phyloP scores from a whole-genome alignment of 495 filamentous ascomycete species.

The Trichoderma gamsii region DNA sequence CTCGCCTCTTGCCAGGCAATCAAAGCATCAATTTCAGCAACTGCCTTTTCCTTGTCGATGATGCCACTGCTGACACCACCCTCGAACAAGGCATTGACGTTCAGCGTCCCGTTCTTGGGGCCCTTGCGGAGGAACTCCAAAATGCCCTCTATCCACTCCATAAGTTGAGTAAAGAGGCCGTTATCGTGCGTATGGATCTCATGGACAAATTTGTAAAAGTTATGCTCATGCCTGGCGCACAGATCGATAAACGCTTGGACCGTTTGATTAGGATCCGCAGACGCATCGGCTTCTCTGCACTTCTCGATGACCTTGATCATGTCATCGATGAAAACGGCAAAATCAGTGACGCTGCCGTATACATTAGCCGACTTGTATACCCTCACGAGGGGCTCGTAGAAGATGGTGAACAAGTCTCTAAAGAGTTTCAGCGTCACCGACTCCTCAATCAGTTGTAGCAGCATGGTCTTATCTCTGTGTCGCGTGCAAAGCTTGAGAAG shows the following conservation, averaged over 20 bases:
- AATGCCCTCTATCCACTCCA: conserved; percentile 97
- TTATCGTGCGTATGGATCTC: conserved; percentile 98
- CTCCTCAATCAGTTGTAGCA: conserved; percentile 92
- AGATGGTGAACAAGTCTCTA: conserved; percentile 94
- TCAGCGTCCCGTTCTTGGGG: conserved; percentile 68
- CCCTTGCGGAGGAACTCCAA: conserved; percentile 87
- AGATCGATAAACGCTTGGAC: conserved; percentile 98
- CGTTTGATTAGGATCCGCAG: conserved; percentile 93
- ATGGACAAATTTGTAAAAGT: conserved; percentile 98
- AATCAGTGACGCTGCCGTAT: conserved; percentile 93
- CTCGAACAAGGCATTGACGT: conserved; percentile 88
- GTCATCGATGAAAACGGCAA: conserved; percentile 87
- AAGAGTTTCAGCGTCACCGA: conserved; percentile 88
- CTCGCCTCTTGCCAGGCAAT: conserved; percentile 91
- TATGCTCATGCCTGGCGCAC: conserved; percentile 87
- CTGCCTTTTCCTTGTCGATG: conserved; percentile 63
- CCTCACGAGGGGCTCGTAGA: conserved; percentile 92
- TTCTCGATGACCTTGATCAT: conserved; percentile 82
- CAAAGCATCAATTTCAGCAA: conserved; percentile 75
- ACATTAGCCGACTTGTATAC: conserved; percentile 99
- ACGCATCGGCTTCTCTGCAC: conserved; percentile 84
- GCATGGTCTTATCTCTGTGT: conserved; percentile 93
- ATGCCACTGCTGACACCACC: conserved; percentile 61
- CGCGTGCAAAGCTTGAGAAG: conserved; percentile 86
- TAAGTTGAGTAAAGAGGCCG: conserved; percentile 88